Conservation (phyloP, 192 early-diverging fungal species). For the Umbelopsis isabellina region DNA sequence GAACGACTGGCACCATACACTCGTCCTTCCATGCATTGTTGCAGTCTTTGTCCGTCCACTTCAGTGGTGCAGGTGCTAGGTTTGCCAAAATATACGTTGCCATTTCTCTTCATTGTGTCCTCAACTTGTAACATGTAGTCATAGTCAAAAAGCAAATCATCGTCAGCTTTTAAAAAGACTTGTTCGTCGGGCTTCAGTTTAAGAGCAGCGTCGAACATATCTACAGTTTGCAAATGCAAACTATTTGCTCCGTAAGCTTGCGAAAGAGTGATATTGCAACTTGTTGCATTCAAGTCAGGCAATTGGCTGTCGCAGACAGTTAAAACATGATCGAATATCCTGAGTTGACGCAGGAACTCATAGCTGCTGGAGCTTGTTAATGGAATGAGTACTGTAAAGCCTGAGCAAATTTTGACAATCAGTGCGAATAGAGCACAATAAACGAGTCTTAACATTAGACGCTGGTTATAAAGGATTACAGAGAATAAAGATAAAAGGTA, state of each 20-base stretch:
- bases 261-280: not conserved
- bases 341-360: no score
- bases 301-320: no score
- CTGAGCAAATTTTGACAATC: no score
- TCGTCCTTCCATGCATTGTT: not conserved
- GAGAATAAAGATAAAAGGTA: no score
- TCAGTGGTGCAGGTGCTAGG: not conserved
- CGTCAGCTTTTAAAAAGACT: not conserved
- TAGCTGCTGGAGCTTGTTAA: no score
- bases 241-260: not conserved
- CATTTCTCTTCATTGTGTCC: not conserved
- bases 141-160: not conserved
- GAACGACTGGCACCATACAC: not conserved
- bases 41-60: not conserved
- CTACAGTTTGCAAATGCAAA: not conserved
- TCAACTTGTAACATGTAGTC: not conserved
- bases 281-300: no score
- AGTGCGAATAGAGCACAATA: no score
- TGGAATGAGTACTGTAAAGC: no score
- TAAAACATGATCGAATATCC: no score
- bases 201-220: slow-evolving; percentile 11
- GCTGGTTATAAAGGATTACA: no score
- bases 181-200: not conserved
- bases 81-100: not conserved
- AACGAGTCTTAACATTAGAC: no score